Evolutionary conservation across 108 stramenopile species (phyloP).

Genomic region (Cyclostephanos tholiformis): DNA sequence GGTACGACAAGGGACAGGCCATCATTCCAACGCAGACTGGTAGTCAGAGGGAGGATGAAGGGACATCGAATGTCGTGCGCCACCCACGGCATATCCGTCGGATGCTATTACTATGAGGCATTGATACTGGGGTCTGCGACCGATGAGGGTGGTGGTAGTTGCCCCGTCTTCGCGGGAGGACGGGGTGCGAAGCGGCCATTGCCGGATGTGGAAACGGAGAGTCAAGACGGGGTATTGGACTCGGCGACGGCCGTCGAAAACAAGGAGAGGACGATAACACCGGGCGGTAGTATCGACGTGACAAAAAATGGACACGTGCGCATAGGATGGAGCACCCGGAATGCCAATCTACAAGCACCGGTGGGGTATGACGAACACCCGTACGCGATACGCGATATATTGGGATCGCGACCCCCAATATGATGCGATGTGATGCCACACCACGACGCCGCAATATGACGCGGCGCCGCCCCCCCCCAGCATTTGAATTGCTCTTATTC

Average conservation of each 20-base stretch:
- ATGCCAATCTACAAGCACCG: constrained; percentile 92
- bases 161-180: too few relatives aligned
- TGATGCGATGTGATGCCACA: too few relatives aligned
- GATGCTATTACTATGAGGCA: constrained; percentile 75
- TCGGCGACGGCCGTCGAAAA: background rate
- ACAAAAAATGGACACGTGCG: constrained; percentile 59
- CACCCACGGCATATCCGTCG: constrained; percentile 64
- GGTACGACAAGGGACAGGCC: background rate
- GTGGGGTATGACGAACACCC: constrained; percentile 95
- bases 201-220: background rate
- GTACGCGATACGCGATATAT: constrained; percentile 89
- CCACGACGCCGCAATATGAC: too few relatives aligned
- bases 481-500: too few relatives aligned
- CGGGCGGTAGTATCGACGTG: background rate
- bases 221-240: too few relatives aligned
- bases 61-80: constrained; percentile 92
- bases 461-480: too few relatives aligned
- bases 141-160: too few relatives aligned
- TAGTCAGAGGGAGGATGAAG: constrained; percentile 57
- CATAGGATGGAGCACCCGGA: constrained; percentile 86
- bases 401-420: constrained; percentile 80
- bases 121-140: constrained; percentile 46
- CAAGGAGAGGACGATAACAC: background rate
- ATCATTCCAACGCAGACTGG: constrained; percentile 40
- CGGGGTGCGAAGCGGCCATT: constrained; percentile 54